These are phyloP conservation scores for Aegilops bicornis DNA, from an alignment of 176 grass and related monocot genomes.

Conservation along the genomic window DNA sequence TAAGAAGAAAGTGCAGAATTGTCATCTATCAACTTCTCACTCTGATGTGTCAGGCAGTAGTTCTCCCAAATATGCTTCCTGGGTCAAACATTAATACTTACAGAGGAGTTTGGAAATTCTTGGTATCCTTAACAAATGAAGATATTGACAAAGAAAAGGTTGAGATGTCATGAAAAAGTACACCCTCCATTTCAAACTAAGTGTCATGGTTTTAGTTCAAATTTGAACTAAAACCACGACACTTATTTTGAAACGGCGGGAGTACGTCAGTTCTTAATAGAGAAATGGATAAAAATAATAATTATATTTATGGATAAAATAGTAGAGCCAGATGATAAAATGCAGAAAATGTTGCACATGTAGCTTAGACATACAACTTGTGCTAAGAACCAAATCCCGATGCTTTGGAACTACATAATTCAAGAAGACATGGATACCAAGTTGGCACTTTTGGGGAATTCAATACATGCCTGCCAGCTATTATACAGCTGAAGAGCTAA, in stretches of 20 bases:
- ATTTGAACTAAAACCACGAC: too few species aligned
- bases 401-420: background rate
- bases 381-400: background rate
- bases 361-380: background rate
- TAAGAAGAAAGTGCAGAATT: slow-evolving; percentile 58
- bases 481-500: too few species aligned
- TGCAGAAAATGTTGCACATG: background rate
- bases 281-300: background rate
- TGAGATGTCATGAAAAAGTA: background rate
- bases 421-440: background rate
- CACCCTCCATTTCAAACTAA: too few species aligned
- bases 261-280: background rate
- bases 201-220: too few species aligned
- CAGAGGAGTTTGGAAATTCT: background rate
- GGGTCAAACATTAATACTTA: slow-evolving; percentile 4
- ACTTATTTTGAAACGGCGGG: too few species aligned
- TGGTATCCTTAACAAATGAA: background rate
- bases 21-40: slow-evolving; percentile 80
- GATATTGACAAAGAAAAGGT: background rate
- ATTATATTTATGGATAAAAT: background rate
- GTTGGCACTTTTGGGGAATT: background rate
- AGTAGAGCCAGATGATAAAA: background rate
- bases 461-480: background rate
- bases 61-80: slow-evolving; percentile 96
- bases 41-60: slow-evolving; percentile 65